phyloP scores from a whole-genome alignment of 352 stramenopile genomes.

The Bremia lactucae region DNA sequence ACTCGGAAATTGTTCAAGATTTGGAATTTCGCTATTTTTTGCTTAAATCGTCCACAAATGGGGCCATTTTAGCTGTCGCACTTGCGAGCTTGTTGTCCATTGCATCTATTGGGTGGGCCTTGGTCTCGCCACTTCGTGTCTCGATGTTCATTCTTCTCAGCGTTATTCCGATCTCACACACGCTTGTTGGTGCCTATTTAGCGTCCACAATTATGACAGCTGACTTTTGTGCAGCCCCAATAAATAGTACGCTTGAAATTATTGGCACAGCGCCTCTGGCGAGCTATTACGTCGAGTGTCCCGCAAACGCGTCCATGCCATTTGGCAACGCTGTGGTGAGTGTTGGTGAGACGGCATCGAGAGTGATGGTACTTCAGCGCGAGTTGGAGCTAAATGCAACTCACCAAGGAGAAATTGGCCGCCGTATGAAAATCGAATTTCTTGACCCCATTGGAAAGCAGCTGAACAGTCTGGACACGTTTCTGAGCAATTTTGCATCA shows the following conservation, averaged over 20 bases:
- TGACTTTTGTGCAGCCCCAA: conserved; percentile 63
- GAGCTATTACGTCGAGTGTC: conserved; percentile 60
- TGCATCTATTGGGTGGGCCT: conserved; percentile 68
- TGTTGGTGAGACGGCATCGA: conserved; percentile 19
- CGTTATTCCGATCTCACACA: conserved; percentile 70
- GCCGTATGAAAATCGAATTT: conserved; percentile 62
- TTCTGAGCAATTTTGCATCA: conserved; percentile 25
- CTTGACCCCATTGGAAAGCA: conserved; percentile 55
- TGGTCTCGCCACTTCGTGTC: conserved; percentile 59
- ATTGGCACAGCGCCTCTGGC: conserved; percentile 36
- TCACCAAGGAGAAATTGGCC: conserved; percentile 36
- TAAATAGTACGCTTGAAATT: conserved; percentile 52
- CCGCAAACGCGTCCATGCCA: conserved; percentile 36
- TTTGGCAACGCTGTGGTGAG: conserved; percentile 26
- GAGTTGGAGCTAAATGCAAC: conserved; percentile 40
- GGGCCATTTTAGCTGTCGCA: conserved; percentile 58
- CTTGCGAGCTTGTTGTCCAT: conserved; percentile 73
- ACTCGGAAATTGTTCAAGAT: conserved; percentile 34
- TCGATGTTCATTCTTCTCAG: conserved; percentile 71
- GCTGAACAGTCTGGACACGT: conserved; percentile 21
- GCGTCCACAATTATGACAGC: conserved; percentile 72
- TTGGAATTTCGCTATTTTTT: conserved; percentile 75
- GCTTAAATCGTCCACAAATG: conserved; percentile 74
- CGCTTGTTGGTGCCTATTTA: conserved; percentile 65
- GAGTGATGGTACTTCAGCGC: conserved; percentile 30